Base-by-base conservation (phyloP, 352 stramenopile genomes). In the Phytopythium boreale region DNA sequence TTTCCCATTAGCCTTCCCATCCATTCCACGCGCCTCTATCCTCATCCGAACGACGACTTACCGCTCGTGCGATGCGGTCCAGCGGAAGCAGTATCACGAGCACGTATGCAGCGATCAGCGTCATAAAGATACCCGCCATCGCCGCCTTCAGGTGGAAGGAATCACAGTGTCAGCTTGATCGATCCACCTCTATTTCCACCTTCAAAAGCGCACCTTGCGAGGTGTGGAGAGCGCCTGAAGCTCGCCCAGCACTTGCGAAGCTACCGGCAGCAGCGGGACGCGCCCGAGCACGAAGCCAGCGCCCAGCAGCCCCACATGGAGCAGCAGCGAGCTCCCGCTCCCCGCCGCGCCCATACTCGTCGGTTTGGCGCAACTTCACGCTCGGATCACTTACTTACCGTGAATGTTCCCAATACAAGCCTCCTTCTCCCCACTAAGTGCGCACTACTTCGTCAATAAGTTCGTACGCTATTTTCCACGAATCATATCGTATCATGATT, bases 51-150 rank as follows among this genome's bases (percentile, higher is more conserved):
- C 17, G 2, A 11, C 1, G 24, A 58, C 66, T 24, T 53, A 85
- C 80, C 69, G 71, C 65, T 27, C 60, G 58, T 2, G 82, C 82
- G 61, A 90, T 77, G 43, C 70, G 77, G 37, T 70, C 62, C 27
- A 94, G 59, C 27, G 87, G 86, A 12, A 92, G 62, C 17, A 93
- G 50, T 20, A 93, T 61, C 12, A 70, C 63, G 19, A 91, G 34
- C 43, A 89, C 65, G 61, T 96, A 96, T 10, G 92, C 15, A 4
- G 66, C 65, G n/a, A 90, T 61, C 22, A 93, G 56, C 14, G 79
- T 20, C 34, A 72, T 10, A 9, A 94, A 51, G 0, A 84, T 73
- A 11, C 61, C 63, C 19, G 62, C 61, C 51, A 90, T 84, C n/a
- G 76, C 52, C 41, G 79, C 52, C 79, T 88, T 24, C 47, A 14